phyloP scores from a whole-genome alignment of 2,329 filamentous ascomycete genomes.

The Sclerotinia minor region DNA sequence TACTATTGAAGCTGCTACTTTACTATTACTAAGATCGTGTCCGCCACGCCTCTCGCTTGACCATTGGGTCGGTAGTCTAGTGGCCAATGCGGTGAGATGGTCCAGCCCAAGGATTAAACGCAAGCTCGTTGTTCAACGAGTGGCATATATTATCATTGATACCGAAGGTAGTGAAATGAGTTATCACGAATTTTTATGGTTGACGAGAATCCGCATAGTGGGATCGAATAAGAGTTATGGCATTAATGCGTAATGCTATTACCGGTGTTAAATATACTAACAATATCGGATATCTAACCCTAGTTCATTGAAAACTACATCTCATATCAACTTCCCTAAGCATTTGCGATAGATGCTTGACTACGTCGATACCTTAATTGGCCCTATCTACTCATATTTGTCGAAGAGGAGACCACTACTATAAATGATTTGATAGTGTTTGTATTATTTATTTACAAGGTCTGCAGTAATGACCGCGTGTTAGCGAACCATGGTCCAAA shows the following conservation, averaged over 20 bases:
- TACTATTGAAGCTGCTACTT: slow-evolving; percentile 37
- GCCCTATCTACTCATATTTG: not conserved
- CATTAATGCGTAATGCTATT: too few species aligned
- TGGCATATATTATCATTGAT: not conserved
- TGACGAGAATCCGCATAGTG: not conserved
- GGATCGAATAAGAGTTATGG: not conserved
- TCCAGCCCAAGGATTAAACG: not conserved
- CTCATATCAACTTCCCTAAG: not conserved
- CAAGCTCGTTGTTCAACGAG: not conserved
- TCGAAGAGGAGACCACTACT: too few species aligned
- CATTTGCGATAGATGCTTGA: too few species aligned
- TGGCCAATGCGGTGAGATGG: slow-evolving; percentile 38
- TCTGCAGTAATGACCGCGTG: not conserved
- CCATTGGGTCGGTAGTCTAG: slow-evolving; percentile 25
- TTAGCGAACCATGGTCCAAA: not conserved
- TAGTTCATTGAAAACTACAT: not conserved
- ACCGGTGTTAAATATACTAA: not conserved
- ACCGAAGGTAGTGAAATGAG: not conserved
- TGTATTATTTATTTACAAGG: not conserved
- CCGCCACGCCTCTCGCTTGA: slow-evolving; percentile 28
- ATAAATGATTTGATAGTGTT: not conserved
- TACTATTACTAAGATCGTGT: slow-evolving; percentile 42
- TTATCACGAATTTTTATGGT: not conserved
- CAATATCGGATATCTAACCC: not conserved
- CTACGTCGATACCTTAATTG: not conserved